Evolutionary conservation across 805 yeast species (phyloP), one percentile per base, ranked within the genome.

Genomic region (Candida ortonii): DNA sequence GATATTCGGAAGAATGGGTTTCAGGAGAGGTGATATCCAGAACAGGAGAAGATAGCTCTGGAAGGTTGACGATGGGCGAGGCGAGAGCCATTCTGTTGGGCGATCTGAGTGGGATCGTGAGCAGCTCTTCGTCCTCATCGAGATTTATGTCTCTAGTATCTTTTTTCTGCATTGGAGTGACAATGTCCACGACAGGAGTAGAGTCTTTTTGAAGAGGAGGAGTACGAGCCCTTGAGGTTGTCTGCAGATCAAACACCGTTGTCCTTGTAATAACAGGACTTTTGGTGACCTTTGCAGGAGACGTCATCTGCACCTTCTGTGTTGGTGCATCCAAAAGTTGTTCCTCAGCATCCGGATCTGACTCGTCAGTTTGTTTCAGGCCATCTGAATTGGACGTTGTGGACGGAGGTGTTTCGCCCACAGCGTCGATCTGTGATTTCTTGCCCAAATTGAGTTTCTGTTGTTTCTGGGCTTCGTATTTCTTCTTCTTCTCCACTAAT

Each of bases 401-500:
- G 4, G 36, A 22, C 6, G 15, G 24, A 12, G 33, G 34, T 11
- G n/a, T 13, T 10, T 14, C 12, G 3, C 28, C 7, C 6, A 14
- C 22, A 6, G 25, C 16, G 13, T 14, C 21, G 9, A 24, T 22
- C 17, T 30, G 29, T 2, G 36, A 30, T 13, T 19, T 25, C 21
- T 27, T 19, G 19, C 28, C 21, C 7, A 30, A 19, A 8, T 32
- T 24, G 16, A 36, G 25, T 19, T 36, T 24, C 5, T 23, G 43
- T 29, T 50, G 53, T 51, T 53, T 71, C 49, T 63, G 63, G 36
- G 65, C 56, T 46, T 78, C 84, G 46, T 80, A 76, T 44, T 74
- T 70, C 47, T 77, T 79, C 63, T 87, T 81, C 53, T 80, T 81
- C 28, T 81, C 88, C 55, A 89, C 62, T 40, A 90, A 64, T 46